Percentiles rank a stretch among this genome's conserved stretches.
These are phyloP conservation scores for Pseudozyma pruni DNA, from an alignment of 1,284 basidiomycete genomes.

Conservation along the genomic window DNA sequence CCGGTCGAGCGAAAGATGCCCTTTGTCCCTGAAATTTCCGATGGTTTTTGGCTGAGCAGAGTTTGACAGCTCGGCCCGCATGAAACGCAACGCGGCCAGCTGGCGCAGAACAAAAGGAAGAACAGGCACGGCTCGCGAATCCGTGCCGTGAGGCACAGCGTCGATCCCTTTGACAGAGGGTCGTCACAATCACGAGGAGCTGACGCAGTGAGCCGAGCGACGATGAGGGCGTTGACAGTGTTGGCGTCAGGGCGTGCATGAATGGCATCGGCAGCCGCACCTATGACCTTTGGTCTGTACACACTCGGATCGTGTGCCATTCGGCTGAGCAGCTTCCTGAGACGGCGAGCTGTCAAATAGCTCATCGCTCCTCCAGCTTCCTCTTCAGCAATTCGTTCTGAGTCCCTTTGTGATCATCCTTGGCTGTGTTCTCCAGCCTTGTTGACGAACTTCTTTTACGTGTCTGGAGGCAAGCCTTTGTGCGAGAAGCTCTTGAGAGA, in stretches of 20 bases:
- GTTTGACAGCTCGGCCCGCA: conserved; percentile 22
- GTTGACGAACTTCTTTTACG: too few species aligned
- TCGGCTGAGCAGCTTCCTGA: not conserved
- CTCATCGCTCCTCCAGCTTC: too few species aligned
- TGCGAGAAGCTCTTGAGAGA: not conserved
- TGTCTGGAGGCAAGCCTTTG: not conserved
- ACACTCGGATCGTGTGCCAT: conserved; percentile 5
- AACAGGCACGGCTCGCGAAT: too few species aligned
- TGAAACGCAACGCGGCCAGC: not conserved
- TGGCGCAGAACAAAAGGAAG: conserved; percentile 8
- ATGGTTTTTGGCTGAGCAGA: conserved; percentile 14
- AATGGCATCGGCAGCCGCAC: not conserved
- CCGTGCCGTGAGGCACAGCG: too few species aligned
- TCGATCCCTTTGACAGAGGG: too few species aligned
- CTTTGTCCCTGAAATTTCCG: too few species aligned
- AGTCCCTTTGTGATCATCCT: conserved; percentile 2
- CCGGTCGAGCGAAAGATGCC: too few species aligned
- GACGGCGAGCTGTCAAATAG: not conserved
- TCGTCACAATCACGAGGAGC: too few species aligned
- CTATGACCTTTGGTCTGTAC: not conserved
- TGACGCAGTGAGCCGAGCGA: not conserved
- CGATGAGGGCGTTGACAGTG: not conserved
- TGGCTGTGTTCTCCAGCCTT: too few species aligned
- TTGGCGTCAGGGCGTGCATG: not conserved
- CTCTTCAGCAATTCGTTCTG: not conserved